A percentile compares a stretch with the other conserved stretches of the same genome.
Evolutionary conservation across 768 basidiomycete species (phyloP).

Genomic region (Kwoniella mangroviensis): DNA sequence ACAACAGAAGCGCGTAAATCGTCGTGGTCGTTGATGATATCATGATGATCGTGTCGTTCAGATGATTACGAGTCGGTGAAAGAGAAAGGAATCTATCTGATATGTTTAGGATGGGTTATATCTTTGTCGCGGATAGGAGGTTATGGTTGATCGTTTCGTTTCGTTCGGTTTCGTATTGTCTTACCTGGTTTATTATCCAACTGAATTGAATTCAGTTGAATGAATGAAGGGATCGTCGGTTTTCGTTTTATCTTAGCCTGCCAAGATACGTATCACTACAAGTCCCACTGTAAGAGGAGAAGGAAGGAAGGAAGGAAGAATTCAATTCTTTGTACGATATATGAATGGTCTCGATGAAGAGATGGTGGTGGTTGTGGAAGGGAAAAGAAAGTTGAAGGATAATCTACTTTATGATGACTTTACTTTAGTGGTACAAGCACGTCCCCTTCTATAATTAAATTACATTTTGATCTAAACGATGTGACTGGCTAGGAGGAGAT

Average conservation of each 20-base stretch:
- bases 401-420: background rate
- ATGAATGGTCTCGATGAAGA: background rate
- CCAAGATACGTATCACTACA: slow-evolving; percentile 8
- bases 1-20: background rate
- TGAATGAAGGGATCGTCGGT: too few relatives aligned
- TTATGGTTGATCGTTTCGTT: background rate
- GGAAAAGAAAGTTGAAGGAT: background rate
- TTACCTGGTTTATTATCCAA: background rate
- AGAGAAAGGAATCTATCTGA: background rate
- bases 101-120: background rate
- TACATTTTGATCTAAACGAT: background rate
- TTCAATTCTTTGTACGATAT: background rate
- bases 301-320: background rate
- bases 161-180: background rate
- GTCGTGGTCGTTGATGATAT: background rate
- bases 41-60: slow-evolving; percentile 5
- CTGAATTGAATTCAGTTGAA: background rate
- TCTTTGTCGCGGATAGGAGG: background rate
- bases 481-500: background rate
- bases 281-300: background rate
- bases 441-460: background rate
- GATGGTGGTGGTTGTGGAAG: background rate
- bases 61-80: background rate
- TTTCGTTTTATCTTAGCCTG: slow-evolving; percentile 13
- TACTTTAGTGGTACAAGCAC: background rate